These are phyloP conservation scores for Metschnikowia proteae DNA, from an alignment of 805 yeast genomes.

Conservation along the genomic window DNA sequence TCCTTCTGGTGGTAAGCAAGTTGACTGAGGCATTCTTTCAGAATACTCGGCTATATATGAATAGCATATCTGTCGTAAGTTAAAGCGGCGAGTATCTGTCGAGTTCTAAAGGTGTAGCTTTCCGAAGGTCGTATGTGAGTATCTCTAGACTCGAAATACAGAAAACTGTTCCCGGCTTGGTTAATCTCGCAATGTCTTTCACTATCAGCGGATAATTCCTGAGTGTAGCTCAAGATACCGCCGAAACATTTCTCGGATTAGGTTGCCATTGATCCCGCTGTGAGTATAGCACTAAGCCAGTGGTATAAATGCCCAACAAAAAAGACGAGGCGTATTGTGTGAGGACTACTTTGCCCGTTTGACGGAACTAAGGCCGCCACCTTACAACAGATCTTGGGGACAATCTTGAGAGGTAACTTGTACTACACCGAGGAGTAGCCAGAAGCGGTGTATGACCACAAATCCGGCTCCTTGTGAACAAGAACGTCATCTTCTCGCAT, in stretches of 20 bases:
- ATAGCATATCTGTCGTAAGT: too few species aligned
- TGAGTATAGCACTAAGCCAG: slow-evolving; percentile 21
- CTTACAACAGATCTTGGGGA: slow-evolving; percentile 83
- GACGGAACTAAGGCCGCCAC: slow-evolving; percentile 63
- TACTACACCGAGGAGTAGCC: slow-evolving; percentile 69
- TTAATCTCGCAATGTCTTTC: slow-evolving; percentile 8
- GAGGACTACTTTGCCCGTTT: slow-evolving; percentile 22
- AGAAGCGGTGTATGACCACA: slow-evolving; percentile 62
- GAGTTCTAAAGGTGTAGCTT: too few species aligned
- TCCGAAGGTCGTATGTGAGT: too few species aligned
- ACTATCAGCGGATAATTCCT: slow-evolving; percentile 18
- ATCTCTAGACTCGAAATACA: slow-evolving; percentile 1
- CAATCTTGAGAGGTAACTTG: slow-evolving; percentile 89
- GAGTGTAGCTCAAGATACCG: slow-evolving; percentile 29
- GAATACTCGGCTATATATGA: too few species aligned
- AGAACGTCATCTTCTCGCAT: slow-evolving; percentile 86
- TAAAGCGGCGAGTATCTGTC: too few species aligned
- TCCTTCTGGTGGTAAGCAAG: too few species aligned
- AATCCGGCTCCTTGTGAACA: slow-evolving; percentile 56
- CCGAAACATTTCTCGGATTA: slow-evolving; percentile 26
- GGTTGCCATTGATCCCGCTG: slow-evolving; percentile 27
- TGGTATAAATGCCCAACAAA: slow-evolving; percentile 2
- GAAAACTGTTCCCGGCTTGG: background rate
- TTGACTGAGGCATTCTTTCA: too few species aligned
- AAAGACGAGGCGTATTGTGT: slow-evolving; percentile 6